These are phyloP conservation scores for Rhodotorula babjevae DNA, from an alignment of 768 basidiomycete genomes.

Conservation along the genomic window DNA sequence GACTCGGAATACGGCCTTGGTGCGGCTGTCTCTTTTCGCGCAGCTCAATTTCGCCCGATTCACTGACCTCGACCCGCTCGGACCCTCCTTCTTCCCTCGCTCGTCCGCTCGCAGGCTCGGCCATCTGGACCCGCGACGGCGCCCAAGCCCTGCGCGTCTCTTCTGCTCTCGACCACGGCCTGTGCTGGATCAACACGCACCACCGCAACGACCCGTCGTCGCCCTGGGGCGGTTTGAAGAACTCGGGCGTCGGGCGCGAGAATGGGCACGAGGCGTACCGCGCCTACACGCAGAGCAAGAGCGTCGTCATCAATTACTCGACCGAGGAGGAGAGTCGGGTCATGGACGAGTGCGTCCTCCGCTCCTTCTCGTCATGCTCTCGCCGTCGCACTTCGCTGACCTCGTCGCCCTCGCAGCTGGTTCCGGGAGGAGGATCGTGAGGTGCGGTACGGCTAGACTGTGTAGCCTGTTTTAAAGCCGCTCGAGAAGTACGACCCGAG, in stretches of 20 bases:
- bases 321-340: constrained; percentile 20
- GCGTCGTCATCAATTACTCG: constrained; percentile 22
- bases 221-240: constrained; percentile 62
- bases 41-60: no score
- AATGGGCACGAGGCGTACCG: constrained; percentile 55
- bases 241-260: constrained; percentile 55
- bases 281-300: constrained; percentile 26
- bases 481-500: no score
- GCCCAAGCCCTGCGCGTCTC: constrained; percentile 72
- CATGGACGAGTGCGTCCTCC: constrained; percentile 18
- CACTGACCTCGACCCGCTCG: no score
- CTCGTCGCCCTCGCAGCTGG: constrained; percentile 8
- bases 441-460: constrained; percentile 24
- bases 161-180: constrained; percentile 63
- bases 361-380: background rate
- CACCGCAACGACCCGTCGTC: constrained; percentile 85
- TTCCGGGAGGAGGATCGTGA: constrained; percentile 29
- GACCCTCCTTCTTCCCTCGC: no score
- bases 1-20: constrained; percentile 85
- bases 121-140: constrained; percentile 71
- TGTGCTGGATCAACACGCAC: constrained; percentile 85
- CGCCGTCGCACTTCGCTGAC: no score
- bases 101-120: constrained; percentile 53
- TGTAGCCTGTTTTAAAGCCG: no score
- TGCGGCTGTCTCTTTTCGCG: constrained; percentile 47